Percentiles rank a stretch among this genome's conserved stretches.
Conservation (phyloP, 805 yeast species). For the Clavispora fructus region DNA sequence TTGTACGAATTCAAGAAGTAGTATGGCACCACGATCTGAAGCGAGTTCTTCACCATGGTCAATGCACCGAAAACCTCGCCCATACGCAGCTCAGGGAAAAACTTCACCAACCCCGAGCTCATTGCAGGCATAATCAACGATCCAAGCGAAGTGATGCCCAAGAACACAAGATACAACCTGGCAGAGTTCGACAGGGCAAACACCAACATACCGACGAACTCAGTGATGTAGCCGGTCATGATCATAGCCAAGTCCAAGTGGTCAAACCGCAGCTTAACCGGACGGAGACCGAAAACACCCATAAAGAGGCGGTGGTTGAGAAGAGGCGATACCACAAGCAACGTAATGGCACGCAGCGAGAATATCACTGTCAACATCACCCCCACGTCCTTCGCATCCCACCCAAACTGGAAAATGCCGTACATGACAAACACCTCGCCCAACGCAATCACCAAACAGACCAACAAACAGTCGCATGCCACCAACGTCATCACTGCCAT, state of each 20-base stretch:
- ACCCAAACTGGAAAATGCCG: slow-evolving; percentile 46
- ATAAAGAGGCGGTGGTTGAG: slow-evolving; percentile 33
- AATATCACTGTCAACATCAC: slow-evolving; percentile 50
- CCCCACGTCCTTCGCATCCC: slow-evolving; percentile 54
- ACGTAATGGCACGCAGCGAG: slow-evolving; percentile 41
- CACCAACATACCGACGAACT: slow-evolving; percentile 32
- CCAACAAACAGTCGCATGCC: slow-evolving; percentile 36
- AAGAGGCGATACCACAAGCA: slow-evolving; percentile 51
- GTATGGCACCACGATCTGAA: slow-evolving; percentile 47
- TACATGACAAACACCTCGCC: slow-evolving; percentile 45
- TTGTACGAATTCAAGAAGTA: slow-evolving; percentile 42
- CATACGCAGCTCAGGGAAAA: slow-evolving; percentile 49
- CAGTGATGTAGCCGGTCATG: slow-evolving; percentile 31
- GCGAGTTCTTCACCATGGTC: slow-evolving; percentile 50
- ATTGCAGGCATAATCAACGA: slow-evolving; percentile 44
- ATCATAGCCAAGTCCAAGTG: slow-evolving; percentile 41
- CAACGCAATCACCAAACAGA: slow-evolving; percentile 35
- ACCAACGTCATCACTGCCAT: slow-evolving; percentile 46
- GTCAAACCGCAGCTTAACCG: slow-evolving; percentile 45
- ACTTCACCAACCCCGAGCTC: slow-evolving; percentile 56
- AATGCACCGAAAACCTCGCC: slow-evolving; percentile 75
- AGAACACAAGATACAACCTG: slow-evolving; percentile 24
- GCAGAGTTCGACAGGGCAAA: slow-evolving; percentile 27
- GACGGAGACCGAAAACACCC: slow-evolving; percentile 22
- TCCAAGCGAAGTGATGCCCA: slow-evolving; percentile 39